Evolutionary conservation across 129 eudicot species (phyloP), one percentile per base, ranked within the genome.

Genomic region (Centrapalus pauciflorus): DNA sequence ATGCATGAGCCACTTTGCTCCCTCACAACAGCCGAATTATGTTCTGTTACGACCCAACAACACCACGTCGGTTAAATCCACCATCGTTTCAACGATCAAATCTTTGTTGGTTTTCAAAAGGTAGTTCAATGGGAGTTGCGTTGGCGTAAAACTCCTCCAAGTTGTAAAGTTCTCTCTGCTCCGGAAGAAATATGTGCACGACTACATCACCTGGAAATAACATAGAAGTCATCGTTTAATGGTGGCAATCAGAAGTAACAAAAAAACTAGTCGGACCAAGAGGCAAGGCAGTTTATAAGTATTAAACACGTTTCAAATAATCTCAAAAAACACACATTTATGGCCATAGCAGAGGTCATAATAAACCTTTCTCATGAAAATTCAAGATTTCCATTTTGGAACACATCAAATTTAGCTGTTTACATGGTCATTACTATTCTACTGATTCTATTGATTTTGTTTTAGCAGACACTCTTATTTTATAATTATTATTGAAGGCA

Each of bases 121-220:
- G 96, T 38, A 93, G 75, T 43, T 85, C 95, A 25, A 93, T 84
- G 35, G 59, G 83, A 41, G 89, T 82, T 12, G 98, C 98, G 37
- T 93, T 93, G 57, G 82, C 98, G 52, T 93, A 93, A 80, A 93
- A 93, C 79, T 93, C 98, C 76, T 93, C 98, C 79, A 93, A 74
- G 82, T 93, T 88, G 87, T 93, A 93, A 55, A 62, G 85, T 35
- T 59, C 85, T 55, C 98, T 79, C 14, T 93, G 95, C 52, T 76
- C 87, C 0, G 96, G 96, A 73, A 93, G 98, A 80, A 93, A 93
- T 60, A 93, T 66, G 74, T 93, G 98, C 54, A 93, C 96, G 12
- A 93, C 91, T 29, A 93, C 90, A 82, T 93, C 98, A 73, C 98
- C 98, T 93, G 80, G 10, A 66, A 63, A 40, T n/a, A 72, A 48